Conservation (phyloP, 257 asterid species). For the Solanum sparsipilum region DNA sequence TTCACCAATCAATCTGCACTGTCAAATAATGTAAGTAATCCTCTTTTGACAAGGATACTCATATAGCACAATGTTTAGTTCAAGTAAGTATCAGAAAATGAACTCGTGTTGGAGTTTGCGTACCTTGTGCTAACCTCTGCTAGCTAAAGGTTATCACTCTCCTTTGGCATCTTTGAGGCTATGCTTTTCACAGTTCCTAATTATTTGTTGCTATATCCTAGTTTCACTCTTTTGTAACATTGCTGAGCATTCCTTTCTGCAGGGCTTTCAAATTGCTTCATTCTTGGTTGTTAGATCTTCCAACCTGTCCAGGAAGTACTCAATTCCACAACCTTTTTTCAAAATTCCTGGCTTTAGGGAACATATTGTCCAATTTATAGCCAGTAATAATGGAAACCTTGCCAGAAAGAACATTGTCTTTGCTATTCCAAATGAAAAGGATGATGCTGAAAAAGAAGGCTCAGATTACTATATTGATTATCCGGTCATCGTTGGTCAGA, state of each 20-base stretch:
- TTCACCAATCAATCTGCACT: neutral
- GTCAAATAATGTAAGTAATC: neutral
- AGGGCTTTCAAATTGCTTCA: constrained; percentile 24
- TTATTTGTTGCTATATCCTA: neutral
- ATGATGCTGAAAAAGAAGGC: constrained; percentile 25
- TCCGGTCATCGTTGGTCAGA: constrained; percentile 12
- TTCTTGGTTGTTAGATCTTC: constrained; percentile 20
- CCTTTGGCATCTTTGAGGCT: neutral
- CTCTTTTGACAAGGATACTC: neutral
- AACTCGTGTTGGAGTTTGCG: neutral
- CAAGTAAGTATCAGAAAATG: neutral
- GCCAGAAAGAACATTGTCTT: constrained; percentile 16
- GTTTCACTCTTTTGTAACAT: neutral
- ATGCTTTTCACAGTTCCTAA: neutral
- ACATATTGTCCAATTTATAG: constrained; percentile 8
- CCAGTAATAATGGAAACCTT: constrained; percentile 13
- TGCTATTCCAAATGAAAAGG: constrained; percentile 29
- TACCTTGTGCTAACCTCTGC: neutral
- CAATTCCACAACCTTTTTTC: constrained; percentile 8
- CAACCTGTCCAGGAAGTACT: constrained; percentile 18
- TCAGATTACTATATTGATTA: constrained; percentile 26
- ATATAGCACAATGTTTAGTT: neutral
- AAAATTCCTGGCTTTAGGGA: constrained; percentile 18
- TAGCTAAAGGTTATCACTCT: neutral
- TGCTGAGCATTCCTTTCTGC: constrained; percentile 1